Evolutionary conservation across 371 early-diverging fungal species (phyloP).

Genomic region (Rhizopus stolonifer): DNA sequence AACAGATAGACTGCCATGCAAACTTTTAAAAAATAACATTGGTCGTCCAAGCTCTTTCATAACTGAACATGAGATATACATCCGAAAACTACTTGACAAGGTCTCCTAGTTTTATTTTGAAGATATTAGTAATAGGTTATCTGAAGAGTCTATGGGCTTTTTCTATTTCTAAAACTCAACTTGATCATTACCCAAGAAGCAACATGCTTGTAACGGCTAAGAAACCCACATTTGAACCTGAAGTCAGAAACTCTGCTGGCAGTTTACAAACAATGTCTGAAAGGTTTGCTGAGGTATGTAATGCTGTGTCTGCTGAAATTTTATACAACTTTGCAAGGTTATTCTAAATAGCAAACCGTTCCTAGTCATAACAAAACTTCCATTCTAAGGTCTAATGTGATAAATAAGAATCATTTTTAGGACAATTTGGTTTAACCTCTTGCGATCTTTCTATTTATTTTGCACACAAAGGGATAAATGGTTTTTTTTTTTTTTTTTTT

Average conservation of each 20-base stretch:
- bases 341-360: neutral
- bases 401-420: neutral
- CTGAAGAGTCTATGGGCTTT: neutral
- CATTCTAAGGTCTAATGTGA: neutral
- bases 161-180: conserved; percentile 5
- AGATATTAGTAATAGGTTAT: neutral
- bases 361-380: neutral
- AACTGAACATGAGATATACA: neutral
- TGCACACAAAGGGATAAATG: no score
- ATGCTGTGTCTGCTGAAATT: neutral
- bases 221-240: conserved; percentile 10
- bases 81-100: no score
- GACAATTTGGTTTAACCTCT: conserved; percentile 1
- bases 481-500: no score
- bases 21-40: no score
- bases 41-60: conserved; percentile 5
- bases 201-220: conserved; percentile 6
- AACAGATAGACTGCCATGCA: neutral
- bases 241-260: neutral
- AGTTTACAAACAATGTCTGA: no score
- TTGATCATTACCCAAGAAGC: conserved; percentile 5
- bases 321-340: conserved; percentile 1
- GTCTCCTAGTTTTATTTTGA: neutral
- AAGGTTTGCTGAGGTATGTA: no score
- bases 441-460: neutral